A percentile compares a stretch with the other conserved stretches of the same genome.
These are phyloP conservation scores for Syzygium jambos DNA, from an alignment of 345 rosid species.

Conservation along the genomic window DNA sequence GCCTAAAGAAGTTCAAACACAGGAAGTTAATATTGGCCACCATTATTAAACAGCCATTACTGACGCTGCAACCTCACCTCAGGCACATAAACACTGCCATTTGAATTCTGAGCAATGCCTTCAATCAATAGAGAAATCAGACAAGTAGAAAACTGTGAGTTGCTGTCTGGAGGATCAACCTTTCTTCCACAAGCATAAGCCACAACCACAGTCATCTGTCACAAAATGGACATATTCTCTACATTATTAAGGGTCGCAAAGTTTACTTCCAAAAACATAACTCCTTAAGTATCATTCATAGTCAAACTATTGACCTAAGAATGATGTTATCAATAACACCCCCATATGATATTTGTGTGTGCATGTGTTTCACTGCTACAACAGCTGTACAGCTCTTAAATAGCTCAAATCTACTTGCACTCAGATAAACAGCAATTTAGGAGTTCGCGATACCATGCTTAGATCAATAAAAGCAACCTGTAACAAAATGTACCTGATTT, in stretches of 20 bases:
- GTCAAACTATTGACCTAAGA: constrained; percentile 27
- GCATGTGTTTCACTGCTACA: background rate
- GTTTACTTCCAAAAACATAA: background rate
- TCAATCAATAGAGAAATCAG: constrained; percentile 46
- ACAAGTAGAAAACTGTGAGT: constrained; percentile 36
- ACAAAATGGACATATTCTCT: background rate
- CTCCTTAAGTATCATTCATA: background rate
- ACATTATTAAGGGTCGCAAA: background rate
- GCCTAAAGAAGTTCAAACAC: constrained; percentile 25
- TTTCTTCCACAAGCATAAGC: constrained; percentile 56
- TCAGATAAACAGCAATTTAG: background rate
- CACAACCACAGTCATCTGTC: constrained; percentile 90
- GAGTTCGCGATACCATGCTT: background rate
- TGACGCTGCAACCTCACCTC: constrained; percentile 27
- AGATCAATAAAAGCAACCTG: background rate
- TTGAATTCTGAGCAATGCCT: constrained; percentile 76
- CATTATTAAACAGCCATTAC: background rate
- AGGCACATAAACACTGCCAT: constrained; percentile 69
- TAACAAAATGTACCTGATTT: constrained; percentile 40
- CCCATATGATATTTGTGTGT: background rate
- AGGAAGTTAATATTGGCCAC: background rate
- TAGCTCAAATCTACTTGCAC: background rate
- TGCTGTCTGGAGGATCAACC: constrained; percentile 39
- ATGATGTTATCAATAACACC: background rate
- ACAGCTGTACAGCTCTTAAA: background rate